Conservation (phyloP, 208 protist species). For the Lotmaria passim region DNA sequence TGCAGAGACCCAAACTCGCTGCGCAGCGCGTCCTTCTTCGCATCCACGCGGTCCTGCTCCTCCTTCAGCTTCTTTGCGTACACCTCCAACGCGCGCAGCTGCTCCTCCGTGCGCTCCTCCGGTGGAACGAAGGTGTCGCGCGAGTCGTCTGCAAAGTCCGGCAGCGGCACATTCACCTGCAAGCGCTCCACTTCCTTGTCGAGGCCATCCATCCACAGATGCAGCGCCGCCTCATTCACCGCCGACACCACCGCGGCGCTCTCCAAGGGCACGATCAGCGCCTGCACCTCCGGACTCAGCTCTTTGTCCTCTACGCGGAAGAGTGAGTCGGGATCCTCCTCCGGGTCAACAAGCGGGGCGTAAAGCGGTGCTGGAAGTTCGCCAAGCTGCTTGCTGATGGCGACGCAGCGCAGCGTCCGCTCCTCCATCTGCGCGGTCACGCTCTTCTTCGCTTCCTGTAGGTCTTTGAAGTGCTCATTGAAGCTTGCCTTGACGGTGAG, state of each 20-base stretch:
- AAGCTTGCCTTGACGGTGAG: constrained; percentile 65
- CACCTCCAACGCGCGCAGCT: constrained; percentile 65
- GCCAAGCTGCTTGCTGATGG: constrained; percentile 81
- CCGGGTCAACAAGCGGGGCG: constrained; percentile 44
- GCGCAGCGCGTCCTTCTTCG: constrained; percentile 64
- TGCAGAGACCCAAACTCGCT: constrained; percentile 68
- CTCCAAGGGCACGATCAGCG: constrained; percentile 55
- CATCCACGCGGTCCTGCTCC: constrained; percentile 65
- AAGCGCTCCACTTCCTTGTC: constrained; percentile 83
- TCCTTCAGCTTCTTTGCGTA: constrained; percentile 86
- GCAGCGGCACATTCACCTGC: constrained; percentile 61
- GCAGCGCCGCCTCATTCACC: constrained; percentile 70
- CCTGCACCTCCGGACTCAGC: constrained; percentile 61
- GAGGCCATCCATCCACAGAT: constrained; percentile 92
- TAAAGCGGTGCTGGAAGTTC: constrained; percentile 49
- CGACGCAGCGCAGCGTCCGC: constrained; percentile 72
- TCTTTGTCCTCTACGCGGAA: constrained; percentile 84
- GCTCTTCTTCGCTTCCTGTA: constrained; percentile 64
- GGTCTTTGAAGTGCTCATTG: constrained; percentile 63
- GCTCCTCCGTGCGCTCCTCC: constrained; percentile 88
- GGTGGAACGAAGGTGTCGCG: constrained; percentile 70
- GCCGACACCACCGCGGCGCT: constrained; percentile 17
- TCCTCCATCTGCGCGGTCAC: constrained; percentile 71
- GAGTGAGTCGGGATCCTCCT: constrained; percentile 70
- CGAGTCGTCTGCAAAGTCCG: constrained; percentile 79